These are phyloP conservation scores for Talaromyces wortmannii DNA, from an alignment of 495 filamentous ascomycete genomes.

Conservation along the genomic window DNA sequence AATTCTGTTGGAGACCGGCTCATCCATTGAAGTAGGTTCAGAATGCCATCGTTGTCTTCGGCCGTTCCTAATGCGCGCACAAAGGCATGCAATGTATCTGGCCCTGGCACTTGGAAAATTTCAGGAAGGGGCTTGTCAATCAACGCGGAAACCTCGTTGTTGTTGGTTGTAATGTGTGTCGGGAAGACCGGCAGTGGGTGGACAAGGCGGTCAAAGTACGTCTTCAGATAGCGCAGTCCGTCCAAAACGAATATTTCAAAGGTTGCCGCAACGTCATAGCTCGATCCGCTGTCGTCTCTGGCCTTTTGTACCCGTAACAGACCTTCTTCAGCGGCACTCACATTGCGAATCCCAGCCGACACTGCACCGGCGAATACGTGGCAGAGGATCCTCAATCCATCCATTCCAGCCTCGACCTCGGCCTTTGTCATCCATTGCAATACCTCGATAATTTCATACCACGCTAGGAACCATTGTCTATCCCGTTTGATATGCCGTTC, in stretches of 20 bases:
- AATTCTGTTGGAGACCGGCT: conserved; percentile 26
- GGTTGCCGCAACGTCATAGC: neutral
- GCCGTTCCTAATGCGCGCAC: conserved; percentile 43
- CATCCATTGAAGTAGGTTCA: conserved; percentile 50
- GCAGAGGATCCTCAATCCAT: conserved; percentile 41
- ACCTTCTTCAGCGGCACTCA: conserved; percentile 17
- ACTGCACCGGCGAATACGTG: conserved; percentile 34
- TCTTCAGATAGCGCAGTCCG: conserved; percentile 26
- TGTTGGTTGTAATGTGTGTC: neutral
- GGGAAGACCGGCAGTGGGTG: conserved; percentile 14
- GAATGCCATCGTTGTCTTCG: conserved; percentile 41
- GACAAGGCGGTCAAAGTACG: conserved; percentile 31
- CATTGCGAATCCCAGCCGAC: conserved; percentile 17
- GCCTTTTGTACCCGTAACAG: conserved; percentile 12
- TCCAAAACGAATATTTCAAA: conserved; percentile 24
- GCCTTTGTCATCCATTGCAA: conserved; percentile 30
- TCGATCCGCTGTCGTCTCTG: conserved; percentile 3
- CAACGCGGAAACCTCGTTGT: neutral
- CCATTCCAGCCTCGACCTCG: conserved; percentile 29
- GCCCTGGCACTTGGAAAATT: conserved; percentile 33
- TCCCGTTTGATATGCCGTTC: conserved; percentile 11
- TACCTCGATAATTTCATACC: conserved; percentile 29
- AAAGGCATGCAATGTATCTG: conserved; percentile 44
- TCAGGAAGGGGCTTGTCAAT: conserved; percentile 15
- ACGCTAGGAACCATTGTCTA: conserved; percentile 29